A percentile compares a stretch with the other conserved stretches of the same genome.
phyloP scores from a whole-genome alignment of 2,329 filamentous ascomycete species.

The Alternaria conjuncta region DNA sequence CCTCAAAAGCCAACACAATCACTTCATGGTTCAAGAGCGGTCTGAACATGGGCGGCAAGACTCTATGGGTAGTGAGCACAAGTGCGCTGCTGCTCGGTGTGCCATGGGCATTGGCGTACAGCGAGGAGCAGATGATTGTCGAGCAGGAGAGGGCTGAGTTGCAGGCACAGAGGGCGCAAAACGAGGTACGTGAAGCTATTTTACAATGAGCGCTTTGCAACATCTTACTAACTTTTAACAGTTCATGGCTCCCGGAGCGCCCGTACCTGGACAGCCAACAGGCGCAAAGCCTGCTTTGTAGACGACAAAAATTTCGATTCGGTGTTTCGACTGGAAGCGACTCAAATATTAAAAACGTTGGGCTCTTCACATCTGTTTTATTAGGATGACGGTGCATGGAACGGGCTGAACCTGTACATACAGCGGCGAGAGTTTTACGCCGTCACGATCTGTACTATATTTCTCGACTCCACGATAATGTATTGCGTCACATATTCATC shows the following conservation, averaged over 20 bases:
- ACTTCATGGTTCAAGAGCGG: slow-evolving; percentile 65
- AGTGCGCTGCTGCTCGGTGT: slow-evolving; percentile 89
- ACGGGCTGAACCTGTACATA: slow-evolving; percentile 22
- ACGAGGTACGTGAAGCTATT: slow-evolving; percentile 63
- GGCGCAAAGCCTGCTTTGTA: slow-evolving; percentile 48
- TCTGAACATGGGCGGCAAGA: slow-evolving; percentile 78
- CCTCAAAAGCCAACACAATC: slow-evolving; percentile 56
- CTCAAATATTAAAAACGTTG: slow-evolving; percentile 1
- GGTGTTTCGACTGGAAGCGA: not conserved
- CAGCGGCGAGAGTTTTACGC: slow-evolving; percentile 9
- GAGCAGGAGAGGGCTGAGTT: slow-evolving; percentile 98
- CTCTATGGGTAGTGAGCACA: slow-evolving; percentile 89
- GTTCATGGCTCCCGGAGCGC: slow-evolving; percentile 45
- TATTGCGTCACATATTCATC: slow-evolving; percentile 24
- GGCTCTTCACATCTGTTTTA: slow-evolving; percentile 32
- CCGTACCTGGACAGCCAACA: slow-evolving; percentile 27
- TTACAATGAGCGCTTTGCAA: not conserved
- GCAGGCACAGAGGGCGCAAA: slow-evolving; percentile 85
- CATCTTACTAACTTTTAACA: slow-evolving; percentile 21
- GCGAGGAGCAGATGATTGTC: slow-evolving; percentile 94
- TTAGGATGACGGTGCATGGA: slow-evolving; percentile 20
- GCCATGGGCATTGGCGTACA: slow-evolving; percentile 89
- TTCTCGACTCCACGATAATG: slow-evolving; percentile 37
- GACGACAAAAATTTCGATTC: slow-evolving; percentile 8
- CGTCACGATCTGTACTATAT: slow-evolving; percentile 36